Base-by-base conservation (phyloP, 495 filamentous ascomycete species). In the Bryoglossum gracile region DNA sequence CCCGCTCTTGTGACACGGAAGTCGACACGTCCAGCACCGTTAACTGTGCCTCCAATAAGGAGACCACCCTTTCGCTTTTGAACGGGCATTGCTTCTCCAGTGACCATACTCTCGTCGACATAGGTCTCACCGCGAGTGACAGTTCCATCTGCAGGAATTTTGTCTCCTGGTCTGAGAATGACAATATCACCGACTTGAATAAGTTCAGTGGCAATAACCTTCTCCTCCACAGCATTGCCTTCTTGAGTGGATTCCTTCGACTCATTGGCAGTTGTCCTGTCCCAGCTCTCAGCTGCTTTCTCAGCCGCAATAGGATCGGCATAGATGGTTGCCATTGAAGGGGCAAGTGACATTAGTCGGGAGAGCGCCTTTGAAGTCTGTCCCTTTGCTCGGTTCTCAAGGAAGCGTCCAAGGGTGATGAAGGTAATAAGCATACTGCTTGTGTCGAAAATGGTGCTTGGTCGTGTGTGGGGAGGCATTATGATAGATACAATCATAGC, bases 351-450 rank as follows among this genome's bases (percentile, higher is more conserved):
- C 92, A 99, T 99, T 3, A 99, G 76, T 19, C 84, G 74, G n/a
- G 88, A 95, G 5, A 99, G 76, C 2, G 92, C 92, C 59, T 88
- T 92, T 6, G 89, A 95, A 0, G 92, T 99, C 64, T 97, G 87
- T 3, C 92, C 92, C 66, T 99, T 99, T 16, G 92, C 92, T 11
- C 86, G 74, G 56, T 97, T 99, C 64, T 99, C 92, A 8, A 99
- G 64, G 70, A 85, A 97, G 26, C 92, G 81, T 19, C 92, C 90
- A 3, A 99, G 70, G 0, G 87, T 87, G 64, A 95, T 87, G 65
- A 97, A 97, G 0, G 88, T 95, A 61, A 99, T 95, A 18, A 99
- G 77, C 94, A 97, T 99, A 18, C 89, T 96, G 62, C 89, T 95
- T 0, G 92, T 99, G 55, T 99, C 92, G 54, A 97, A 99, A 3